Evolutionary conservation across 371 early-diverging fungal genomes (phyloP).

Genomic region (Mortierella sp.): DNA sequence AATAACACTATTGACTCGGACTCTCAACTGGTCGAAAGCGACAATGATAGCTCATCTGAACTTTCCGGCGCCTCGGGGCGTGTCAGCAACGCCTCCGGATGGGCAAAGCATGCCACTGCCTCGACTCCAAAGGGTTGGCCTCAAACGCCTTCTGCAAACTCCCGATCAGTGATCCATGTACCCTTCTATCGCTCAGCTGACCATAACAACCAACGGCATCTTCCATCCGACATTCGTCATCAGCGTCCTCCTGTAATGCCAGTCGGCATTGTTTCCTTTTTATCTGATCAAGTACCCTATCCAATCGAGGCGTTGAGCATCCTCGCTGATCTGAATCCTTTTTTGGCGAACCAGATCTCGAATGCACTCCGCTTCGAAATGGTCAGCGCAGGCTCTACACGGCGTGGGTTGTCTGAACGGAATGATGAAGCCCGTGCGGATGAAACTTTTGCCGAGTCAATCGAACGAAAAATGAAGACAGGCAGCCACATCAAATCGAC

Average conservation of each 20-base stretch:
- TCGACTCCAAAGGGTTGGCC: conserved; percentile 42
- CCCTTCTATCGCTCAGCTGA: conserved; percentile 61
- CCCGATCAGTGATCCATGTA: conserved; percentile 68
- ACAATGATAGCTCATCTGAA: conserved; percentile 29
- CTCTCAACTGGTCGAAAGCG: conserved; percentile 54
- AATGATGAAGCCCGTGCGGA: conserved; percentile 23
- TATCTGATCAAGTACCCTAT: conserved; percentile 69
- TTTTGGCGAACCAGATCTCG: conserved; percentile 58
- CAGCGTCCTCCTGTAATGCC: conserved; percentile 57
- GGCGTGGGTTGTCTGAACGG: conserved; percentile 29
- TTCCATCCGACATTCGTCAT: conserved; percentile 31
- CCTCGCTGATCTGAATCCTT: conserved; percentile 61
- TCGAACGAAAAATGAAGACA: conserved; percentile 35
- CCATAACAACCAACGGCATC: conserved; percentile 40
- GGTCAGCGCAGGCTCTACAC: conserved; percentile 28
- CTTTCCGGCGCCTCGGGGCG: no score
- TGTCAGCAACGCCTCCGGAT: background rate
- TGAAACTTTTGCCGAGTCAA: conserved; percentile 38
- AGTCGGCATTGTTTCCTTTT: conserved; percentile 68
- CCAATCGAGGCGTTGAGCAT: conserved; percentile 62
- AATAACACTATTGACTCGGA: conserved; percentile 68
- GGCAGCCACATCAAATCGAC: conserved; percentile 19
- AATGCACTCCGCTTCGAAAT: conserved; percentile 44
- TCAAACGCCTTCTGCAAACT: conserved; percentile 58
- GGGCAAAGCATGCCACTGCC: background rate